A percentile compares a stretch with the other conserved stretches of the same genome.
Evolutionary conservation across 495 filamentous ascomycete species (phyloP).

Genomic region (Xylaria cubensis): DNA sequence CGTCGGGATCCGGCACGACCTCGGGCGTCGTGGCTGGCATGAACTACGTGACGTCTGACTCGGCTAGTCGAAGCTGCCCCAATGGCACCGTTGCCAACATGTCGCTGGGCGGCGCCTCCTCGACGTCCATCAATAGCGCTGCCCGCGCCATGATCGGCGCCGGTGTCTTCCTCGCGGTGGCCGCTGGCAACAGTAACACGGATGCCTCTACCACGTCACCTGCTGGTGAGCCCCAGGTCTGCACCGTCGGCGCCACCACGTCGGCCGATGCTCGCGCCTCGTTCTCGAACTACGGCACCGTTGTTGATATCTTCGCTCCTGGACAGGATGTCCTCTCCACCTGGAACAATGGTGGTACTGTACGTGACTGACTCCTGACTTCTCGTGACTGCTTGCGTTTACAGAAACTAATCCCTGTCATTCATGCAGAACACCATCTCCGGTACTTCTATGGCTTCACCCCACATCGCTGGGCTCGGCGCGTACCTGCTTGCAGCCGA

Average conservation of each 20-base stretch:
- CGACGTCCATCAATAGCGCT: slow-evolving; percentile 60
- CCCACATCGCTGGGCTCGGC: slow-evolving; percentile 67
- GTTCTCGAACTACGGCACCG: slow-evolving; percentile 68
- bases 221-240: slow-evolving; percentile 61
- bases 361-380: slow-evolving; percentile 28
- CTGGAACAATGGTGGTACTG: slow-evolving; percentile 62
- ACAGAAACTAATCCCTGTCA: not conserved
- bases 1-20: slow-evolving; percentile 54
- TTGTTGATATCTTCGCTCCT: slow-evolving; percentile 69
- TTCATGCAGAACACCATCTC: slow-evolving; percentile 65
- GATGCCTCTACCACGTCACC: slow-evolving; percentile 60
- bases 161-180: slow-evolving; percentile 63
- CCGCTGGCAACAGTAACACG: slow-evolving; percentile 60
- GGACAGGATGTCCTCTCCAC: slow-evolving; percentile 61
- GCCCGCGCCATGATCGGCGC: slow-evolving; percentile 54
- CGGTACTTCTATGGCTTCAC: slow-evolving; percentile 70
- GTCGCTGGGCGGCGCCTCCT: slow-evolving; percentile 62
- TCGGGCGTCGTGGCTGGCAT: slow-evolving; percentile 58
- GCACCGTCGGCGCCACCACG: slow-evolving; percentile 66
- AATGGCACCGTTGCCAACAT: slow-evolving; percentile 54
- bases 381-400: not conserved
- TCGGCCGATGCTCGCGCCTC: slow-evolving; percentile 55
- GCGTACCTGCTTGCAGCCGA: slow-evolving; percentile 64
- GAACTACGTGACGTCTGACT: slow-evolving; percentile 52
- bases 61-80: slow-evolving; percentile 24